A percentile compares a stretch with the other conserved stretches of the same genome.
Evolutionary conservation across 2,329 filamentous ascomycete genomes (phyloP).

Genomic region (Botrytis squamosa): DNA sequence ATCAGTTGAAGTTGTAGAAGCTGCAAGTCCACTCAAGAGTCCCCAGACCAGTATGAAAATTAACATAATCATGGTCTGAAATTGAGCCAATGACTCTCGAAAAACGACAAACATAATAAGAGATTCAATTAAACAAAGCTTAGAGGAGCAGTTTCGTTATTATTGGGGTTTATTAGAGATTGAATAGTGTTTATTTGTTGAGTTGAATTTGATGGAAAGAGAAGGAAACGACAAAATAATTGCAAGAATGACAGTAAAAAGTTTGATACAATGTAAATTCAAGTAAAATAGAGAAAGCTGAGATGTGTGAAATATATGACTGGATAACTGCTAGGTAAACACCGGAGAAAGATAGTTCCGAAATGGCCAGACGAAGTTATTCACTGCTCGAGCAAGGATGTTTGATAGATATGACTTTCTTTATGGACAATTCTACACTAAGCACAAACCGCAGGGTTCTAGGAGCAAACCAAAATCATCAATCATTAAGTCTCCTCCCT

Average conservation of each 20-base stretch:
- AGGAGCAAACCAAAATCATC: not conserved
- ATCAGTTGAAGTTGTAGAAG: not conserved
- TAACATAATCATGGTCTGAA: not conserved
- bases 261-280: not conserved
- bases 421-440: not conserved
- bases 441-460: not conserved
- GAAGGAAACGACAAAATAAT: not conserved
- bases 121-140: not conserved
- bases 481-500: not conserved
- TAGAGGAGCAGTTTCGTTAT: not conserved
- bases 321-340: not conserved
- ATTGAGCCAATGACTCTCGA: not conserved
- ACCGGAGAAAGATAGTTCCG: constrained; percentile 2
- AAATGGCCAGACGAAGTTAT: not conserved
- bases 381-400: not conserved
- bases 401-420: not conserved
- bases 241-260: not conserved
- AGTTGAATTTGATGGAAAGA: not conserved
- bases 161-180: not conserved
- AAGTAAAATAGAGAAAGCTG: not conserved
- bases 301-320: not conserved
- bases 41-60: not conserved
- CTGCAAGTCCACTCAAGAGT: not conserved
- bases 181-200: not conserved
- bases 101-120: not conserved